Conservation (phyloP, 495 filamentous ascomycete species). For the Lophiostoma macrostomum region DNA sequence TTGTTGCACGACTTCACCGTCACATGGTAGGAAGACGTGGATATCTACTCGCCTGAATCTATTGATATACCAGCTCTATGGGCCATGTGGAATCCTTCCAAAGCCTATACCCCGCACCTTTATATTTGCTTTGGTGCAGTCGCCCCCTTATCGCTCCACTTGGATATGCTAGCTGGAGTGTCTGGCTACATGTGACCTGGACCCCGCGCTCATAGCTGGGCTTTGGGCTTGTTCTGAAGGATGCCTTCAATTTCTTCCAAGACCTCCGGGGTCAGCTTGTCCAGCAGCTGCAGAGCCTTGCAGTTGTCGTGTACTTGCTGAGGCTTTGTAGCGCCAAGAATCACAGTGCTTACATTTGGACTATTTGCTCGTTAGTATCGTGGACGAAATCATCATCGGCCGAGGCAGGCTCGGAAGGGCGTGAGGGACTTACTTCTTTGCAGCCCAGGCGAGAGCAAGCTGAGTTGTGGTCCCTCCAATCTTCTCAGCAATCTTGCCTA, state of each 20-base stretch:
- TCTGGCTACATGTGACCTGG: neutral
- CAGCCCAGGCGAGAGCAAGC: slow-evolving; percentile 42
- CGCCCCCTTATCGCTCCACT: too few relatives aligned
- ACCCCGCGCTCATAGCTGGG: slow-evolving; percentile 4
- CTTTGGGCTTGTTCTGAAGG: slow-evolving; percentile 42
- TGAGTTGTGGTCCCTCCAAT: slow-evolving; percentile 39
- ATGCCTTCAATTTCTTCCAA: slow-evolving; percentile 46
- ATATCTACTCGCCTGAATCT: too few relatives aligned
- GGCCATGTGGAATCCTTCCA: too few relatives aligned
- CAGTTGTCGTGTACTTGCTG: slow-evolving; percentile 45
- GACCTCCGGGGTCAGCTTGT: slow-evolving; percentile 43
- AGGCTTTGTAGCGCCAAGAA: slow-evolving; percentile 42
- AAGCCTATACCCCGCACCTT: too few relatives aligned
- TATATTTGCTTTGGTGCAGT: too few relatives aligned
- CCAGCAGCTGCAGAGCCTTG: slow-evolving; percentile 39
- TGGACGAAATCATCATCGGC: neutral
- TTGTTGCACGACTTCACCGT: too few relatives aligned
- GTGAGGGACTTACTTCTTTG: slow-evolving; percentile 37
- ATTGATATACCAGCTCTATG: too few relatives aligned
- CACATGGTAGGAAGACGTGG: too few relatives aligned
- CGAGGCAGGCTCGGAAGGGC: neutral
- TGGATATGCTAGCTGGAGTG: too few relatives aligned
- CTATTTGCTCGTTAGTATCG: slow-evolving; percentile 3
- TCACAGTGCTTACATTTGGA: slow-evolving; percentile 44
- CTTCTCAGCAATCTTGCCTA: slow-evolving; percentile 41